A percentile compares a stretch with the other conserved stretches of the same genome.
Conservation (phyloP, 1,284 basidiomycete genomes). For the Earliella scabrosa region DNA sequence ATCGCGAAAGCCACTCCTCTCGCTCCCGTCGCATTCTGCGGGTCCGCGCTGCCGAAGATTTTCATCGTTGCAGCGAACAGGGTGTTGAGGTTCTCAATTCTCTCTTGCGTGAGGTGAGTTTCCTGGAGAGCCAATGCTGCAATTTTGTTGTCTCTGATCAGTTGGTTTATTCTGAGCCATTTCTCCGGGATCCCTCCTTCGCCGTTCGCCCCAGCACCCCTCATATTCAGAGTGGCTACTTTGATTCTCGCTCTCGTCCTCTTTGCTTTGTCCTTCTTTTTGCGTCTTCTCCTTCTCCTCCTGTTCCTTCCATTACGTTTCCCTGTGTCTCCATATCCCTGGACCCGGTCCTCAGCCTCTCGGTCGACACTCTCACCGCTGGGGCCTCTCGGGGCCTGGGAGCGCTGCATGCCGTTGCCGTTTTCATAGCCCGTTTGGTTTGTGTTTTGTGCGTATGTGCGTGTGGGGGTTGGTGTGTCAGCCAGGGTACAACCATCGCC, state of each 20-base stretch:
- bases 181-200: background rate
- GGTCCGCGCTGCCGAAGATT: slow-evolving; percentile 1
- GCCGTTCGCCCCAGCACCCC: background rate
- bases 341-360: background rate
- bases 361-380: too few species aligned
- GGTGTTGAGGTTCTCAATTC: background rate
- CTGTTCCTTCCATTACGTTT: background rate
- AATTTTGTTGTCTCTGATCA: background rate
- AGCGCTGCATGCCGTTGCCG: too few species aligned
- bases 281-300: background rate
- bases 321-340: background rate
- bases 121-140: slow-evolving; percentile 8
- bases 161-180: background rate
- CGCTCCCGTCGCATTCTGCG: background rate
- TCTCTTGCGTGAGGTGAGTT: slow-evolving; percentile 1
- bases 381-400: background rate
- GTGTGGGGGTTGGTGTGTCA: background rate
- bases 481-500: background rate
- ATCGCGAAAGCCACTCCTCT: slow-evolving; percentile 4
- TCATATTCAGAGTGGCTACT: background rate
- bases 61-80: background rate
- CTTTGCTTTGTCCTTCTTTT: too few species aligned
- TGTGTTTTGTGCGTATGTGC: background rate
- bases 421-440: background rate
- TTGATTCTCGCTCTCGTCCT: background rate